Percentiles rank a stretch among this genome's conserved stretches.
phyloP scores from a whole-genome alignment of 2,329 filamentous ascomycete species.

The Helotiales sp. region DNA sequence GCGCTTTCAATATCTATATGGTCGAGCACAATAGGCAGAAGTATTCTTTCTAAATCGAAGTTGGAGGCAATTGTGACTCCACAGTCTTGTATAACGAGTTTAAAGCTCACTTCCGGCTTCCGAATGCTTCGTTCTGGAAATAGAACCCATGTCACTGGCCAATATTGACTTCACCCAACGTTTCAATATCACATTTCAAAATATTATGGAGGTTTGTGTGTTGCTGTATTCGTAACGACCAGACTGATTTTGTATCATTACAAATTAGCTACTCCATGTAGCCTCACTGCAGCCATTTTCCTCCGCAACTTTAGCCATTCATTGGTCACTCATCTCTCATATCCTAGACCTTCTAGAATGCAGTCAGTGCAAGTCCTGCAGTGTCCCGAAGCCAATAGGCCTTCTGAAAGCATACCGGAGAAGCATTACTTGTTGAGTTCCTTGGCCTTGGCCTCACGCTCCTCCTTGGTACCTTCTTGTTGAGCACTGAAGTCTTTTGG shows the following conservation, averaged over 20 bases:
- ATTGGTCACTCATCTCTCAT: neutral
- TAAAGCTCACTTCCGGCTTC: neutral
- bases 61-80: neutral
- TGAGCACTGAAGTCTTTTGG: conserved; percentile 52
- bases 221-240: neutral
- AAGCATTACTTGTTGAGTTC: conserved; percentile 60
- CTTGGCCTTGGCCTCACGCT: conserved; percentile 63
- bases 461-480: conserved; percentile 66
- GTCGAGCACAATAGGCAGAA: neutral
- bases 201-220: neutral
- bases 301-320: too few species aligned
- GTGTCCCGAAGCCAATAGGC: too few species aligned
- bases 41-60: neutral
- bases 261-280: neutral
- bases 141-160: neutral
- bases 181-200: neutral
- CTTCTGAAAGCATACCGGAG: conserved; percentile 25
- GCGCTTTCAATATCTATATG: conserved; percentile 5
- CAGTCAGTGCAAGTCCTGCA: neutral
- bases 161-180: neutral
- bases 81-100: neutral
- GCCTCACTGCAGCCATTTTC: neutral
- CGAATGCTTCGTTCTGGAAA: neutral
- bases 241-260: neutral
- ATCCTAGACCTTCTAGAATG: neutral